Evolutionary conservation across 2,329 filamentous ascomycete genomes (phyloP).

Genomic region (Arthrobotrys sphaeroides): DNA sequence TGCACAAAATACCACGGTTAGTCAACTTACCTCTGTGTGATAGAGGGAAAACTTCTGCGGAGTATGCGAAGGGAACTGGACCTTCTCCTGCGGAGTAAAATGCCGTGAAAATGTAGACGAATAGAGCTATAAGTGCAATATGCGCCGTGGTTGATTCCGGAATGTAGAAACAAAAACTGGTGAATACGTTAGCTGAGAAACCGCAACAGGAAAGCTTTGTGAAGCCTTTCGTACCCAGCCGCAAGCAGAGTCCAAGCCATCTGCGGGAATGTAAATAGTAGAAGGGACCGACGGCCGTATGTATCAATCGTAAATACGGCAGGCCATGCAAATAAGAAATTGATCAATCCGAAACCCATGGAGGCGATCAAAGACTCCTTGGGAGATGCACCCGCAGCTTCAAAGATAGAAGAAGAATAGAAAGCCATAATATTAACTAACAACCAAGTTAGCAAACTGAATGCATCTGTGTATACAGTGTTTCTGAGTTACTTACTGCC

Average conservation of each 20-base stretch:
- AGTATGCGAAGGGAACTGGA: conserved; percentile 74
- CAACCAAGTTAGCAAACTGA: conserved; percentile 55
- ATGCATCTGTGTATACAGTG: conserved; percentile 70
- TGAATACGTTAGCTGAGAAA: neutral
- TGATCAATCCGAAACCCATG: conserved; percentile 72
- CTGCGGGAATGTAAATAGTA: conserved; percentile 73
- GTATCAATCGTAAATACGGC: conserved; percentile 74
- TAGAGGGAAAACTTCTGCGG: conserved; percentile 75
- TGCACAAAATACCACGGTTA: neutral
- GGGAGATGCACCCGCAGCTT: conserved; percentile 67
- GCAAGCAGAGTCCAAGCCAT: conserved; percentile 75
- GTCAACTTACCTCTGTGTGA: conserved; percentile 68
- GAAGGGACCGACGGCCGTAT: conserved; percentile 70
- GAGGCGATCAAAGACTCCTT: conserved; percentile 71
- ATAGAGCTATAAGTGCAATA: conserved; percentile 68
- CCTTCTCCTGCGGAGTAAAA: conserved; percentile 74
- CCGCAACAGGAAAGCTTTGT: neutral
- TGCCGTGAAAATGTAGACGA: conserved; percentile 72
- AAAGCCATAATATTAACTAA: conserved; percentile 77
- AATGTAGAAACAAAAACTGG: conserved; percentile 54
- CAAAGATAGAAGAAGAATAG: conserved; percentile 74
- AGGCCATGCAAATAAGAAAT: conserved; percentile 73
- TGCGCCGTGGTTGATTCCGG: conserved; percentile 61
- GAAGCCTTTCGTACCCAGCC: conserved; percentile 63
- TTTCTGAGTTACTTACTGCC: conserved; percentile 60